A percentile compares a stretch with the other conserved stretches of the same genome.
phyloP scores from a whole-genome alignment of 805 yeast genomes.

The Zygoascus biomembranicola region DNA sequence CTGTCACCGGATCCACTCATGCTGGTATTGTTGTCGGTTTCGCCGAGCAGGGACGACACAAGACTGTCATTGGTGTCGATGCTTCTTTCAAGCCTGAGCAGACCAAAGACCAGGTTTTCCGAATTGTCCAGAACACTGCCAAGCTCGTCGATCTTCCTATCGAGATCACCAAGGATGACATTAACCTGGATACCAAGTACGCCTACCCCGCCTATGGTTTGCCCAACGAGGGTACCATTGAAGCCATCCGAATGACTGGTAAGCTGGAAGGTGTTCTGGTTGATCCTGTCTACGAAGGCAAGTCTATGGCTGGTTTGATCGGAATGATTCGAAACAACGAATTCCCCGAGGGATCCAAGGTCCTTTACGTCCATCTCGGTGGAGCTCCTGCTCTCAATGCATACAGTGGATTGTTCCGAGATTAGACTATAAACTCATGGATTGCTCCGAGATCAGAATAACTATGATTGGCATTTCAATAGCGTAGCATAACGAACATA shows the following conservation, averaged over 20 bases:
- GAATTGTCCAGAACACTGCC: slow-evolving; percentile 4
- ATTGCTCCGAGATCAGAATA: no score
- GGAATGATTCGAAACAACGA: background rate
- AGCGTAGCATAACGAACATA: no score
- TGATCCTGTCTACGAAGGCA: slow-evolving; percentile 1
- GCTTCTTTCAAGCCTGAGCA: slow-evolving; percentile 2
- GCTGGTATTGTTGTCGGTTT: slow-evolving; percentile 2
- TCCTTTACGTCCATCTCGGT: background rate
- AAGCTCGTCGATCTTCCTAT: background rate
- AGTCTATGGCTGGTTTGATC: background rate
- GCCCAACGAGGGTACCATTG: slow-evolving; percentile 2
- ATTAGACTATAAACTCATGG: background rate
- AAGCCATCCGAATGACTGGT: background rate
- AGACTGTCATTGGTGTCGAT: background rate
- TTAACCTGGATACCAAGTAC: slow-evolving; percentile 1
- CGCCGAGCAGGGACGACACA: background rate
- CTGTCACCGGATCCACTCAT: slow-evolving; percentile 2
- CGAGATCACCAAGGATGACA: background rate
- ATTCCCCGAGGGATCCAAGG: background rate
- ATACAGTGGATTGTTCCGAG: background rate
- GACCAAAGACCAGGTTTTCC: slow-evolving; percentile 1
- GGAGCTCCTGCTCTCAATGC: slow-evolving; percentile 2
- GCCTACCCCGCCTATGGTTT: slow-evolving; percentile 1
- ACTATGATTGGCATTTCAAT: no score
- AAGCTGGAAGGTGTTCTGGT: background rate